Conservation (phyloP, 2,329 filamentous ascomycete species). For the Apiospora saccharicola region DNA sequence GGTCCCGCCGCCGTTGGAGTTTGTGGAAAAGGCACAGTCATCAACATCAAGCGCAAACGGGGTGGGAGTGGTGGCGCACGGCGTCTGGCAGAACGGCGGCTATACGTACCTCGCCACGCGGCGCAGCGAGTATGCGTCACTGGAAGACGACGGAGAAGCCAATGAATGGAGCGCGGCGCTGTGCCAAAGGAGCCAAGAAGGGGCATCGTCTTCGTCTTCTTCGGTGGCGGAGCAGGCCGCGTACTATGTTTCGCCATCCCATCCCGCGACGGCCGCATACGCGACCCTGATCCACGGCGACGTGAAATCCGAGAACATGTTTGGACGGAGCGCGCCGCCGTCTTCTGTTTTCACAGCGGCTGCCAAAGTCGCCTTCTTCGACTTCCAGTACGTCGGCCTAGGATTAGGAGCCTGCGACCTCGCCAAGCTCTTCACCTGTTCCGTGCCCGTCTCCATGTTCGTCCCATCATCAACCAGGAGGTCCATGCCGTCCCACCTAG, state of each 20-base stretch:
- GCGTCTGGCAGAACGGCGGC: slow-evolving; percentile 70
- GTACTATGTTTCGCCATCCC: slow-evolving; percentile 52
- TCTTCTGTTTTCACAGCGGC: slow-evolving; percentile 40
- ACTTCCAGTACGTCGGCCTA: slow-evolving; percentile 73
- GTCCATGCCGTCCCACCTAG: slow-evolving; percentile 46
- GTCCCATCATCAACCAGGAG: slow-evolving; percentile 32
- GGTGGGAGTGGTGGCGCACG: slow-evolving; percentile 33
- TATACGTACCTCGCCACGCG: slow-evolving; percentile 75
- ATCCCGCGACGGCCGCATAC: slow-evolving; percentile 44
- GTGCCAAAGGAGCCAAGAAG: slow-evolving; percentile 42
- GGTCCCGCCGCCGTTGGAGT: background rate
- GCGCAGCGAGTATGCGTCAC: slow-evolving; percentile 58
- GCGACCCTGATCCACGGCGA: slow-evolving; percentile 73
- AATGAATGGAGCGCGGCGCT: slow-evolving; percentile 64
- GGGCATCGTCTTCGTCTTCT: slow-evolving; percentile 22
- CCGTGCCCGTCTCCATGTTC: slow-evolving; percentile 64
- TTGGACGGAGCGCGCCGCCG: slow-evolving; percentile 46
- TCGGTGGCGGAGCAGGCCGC: slow-evolving; percentile 62
- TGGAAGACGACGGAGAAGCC: slow-evolving; percentile 51
- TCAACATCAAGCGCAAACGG: rapidly evolving
- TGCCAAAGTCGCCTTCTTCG: slow-evolving; percentile 67
- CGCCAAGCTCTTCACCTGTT: slow-evolving; percentile 73
- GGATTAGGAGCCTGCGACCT: slow-evolving; percentile 72
- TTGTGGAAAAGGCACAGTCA: background rate
- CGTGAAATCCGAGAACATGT: slow-evolving; percentile 74